Evolutionary conservation across 169 alveolate species (phyloP), one percentile per base, ranked within the genome.

Genomic region (Besnoitia besnoiti): DNA sequence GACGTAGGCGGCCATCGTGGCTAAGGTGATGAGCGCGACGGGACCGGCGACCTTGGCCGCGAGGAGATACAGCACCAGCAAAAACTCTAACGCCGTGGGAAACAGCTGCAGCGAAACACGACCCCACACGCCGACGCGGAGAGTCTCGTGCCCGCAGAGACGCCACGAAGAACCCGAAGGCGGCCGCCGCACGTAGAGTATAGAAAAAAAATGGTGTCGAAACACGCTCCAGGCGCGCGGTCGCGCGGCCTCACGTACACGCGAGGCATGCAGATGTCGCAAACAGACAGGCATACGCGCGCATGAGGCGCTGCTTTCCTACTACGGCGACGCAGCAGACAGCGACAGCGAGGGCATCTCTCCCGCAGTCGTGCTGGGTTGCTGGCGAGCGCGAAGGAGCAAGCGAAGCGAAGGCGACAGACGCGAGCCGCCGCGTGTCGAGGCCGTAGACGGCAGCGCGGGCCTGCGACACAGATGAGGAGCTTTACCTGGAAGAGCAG

Each of bases 1-100:
- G 93, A 93, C 90, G 90, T 95, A 95, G 46, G 94, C 95, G 42
- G 94, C 51, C 85, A 95, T 95, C 55, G 97, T 94, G 12, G 75
- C 92, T 42, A 85, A n/a, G 4, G 96, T 94, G 33, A 94, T 94
- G 47, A 89, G 67, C 39, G 96, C 96, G 24, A 94, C 94, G 12
- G 95, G 94, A n/a, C 80, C 75, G 42, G 96, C 97, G 77, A 95
- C 96, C 73, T 93, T 93, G 59, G 77, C 62, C 39, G 82, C 90
- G 47, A 95, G 87, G 42, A 95, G 55, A 1, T 85, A 89, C 61
- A 94, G 80, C 44, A 94, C 96, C 90, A 95, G 67, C 40, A 88
- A 61, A 39, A 95, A 94, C 77, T 95, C 97, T 14, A 95, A 92
- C 12, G 92, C 85, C 37, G 97, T 95, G 21, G 97, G 97, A 16